A percentile compares a stretch with the other conserved stretches of the same genome.
Conservation (phyloP, 805 yeast genomes). For the Pichia californica region DNA sequence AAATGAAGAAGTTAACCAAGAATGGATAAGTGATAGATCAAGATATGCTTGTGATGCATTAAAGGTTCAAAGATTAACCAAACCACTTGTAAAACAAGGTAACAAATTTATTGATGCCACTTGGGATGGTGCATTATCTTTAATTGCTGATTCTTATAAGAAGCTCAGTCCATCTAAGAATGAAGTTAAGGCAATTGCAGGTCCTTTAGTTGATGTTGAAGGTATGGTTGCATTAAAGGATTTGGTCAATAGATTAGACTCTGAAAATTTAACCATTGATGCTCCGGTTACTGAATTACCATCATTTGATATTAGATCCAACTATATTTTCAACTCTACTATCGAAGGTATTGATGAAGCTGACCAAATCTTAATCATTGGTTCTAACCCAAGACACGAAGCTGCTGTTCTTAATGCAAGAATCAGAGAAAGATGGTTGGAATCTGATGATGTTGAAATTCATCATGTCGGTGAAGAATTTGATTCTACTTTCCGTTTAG, state of each 20-base stretch:
- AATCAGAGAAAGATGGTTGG: constrained; percentile 75
- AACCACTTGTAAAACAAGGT: constrained; percentile 69
- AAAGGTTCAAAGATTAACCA: constrained; percentile 78
- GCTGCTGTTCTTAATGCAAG: constrained; percentile 84
- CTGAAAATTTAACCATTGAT: constrained; percentile 77
- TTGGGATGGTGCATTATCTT: constrained; percentile 80
- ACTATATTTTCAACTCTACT: constrained; percentile 73
- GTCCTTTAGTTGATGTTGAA: constrained; percentile 79
- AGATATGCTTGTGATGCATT: constrained; percentile 83
- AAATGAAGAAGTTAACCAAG: constrained; percentile 83
- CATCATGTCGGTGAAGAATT: constrained; percentile 70
- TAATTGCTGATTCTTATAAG: constrained; percentile 56
- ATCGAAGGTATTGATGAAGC: constrained; percentile 78
- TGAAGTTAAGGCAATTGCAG: constrained; percentile 76
- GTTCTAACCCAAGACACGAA: constrained; percentile 85
- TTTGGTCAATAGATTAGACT: constrained; percentile 65
- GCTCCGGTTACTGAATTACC: constrained; percentile 49
- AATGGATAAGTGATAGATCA: constrained; percentile 86
- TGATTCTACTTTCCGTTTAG: constrained; percentile 66
- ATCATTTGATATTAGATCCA: constrained; percentile 73
- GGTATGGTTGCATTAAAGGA: constrained; percentile 78
- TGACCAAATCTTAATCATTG: constrained; percentile 72
- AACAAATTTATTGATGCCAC: constrained; percentile 66
- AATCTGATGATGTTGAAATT: constrained; percentile 53
- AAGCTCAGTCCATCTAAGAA: constrained; percentile 53